Evolutionary conservation across 257 asterid species (phyloP).

Genomic region (Solanum lycopersicoides): DNA sequence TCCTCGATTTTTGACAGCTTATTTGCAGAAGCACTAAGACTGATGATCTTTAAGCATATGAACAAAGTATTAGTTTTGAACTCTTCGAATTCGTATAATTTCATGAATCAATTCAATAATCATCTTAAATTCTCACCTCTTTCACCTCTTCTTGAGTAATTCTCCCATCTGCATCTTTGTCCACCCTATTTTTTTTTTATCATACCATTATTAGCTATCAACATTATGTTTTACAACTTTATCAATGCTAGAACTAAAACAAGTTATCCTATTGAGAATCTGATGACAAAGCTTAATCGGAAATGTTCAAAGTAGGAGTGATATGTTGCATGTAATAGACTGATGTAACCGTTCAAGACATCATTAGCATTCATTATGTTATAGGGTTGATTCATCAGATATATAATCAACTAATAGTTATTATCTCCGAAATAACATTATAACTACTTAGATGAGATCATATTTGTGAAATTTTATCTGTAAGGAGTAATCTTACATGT

Average conservation of each 20-base stretch:
- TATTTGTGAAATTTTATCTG: neutral
- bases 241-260: neutral
- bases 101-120: neutral
- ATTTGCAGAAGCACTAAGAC: constrained; percentile 3
- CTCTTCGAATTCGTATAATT: neutral
- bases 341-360: neutral
- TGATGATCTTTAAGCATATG: neutral
- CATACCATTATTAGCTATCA: neutral
- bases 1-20: constrained; percentile 5
- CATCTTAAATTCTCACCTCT: neutral
- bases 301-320: neutral
- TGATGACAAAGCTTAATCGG: neutral
- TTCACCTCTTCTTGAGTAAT: constrained; percentile 18
- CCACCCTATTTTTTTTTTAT: neutral
- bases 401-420: neutral
- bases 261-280: neutral
- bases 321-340: neutral
- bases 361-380: neutral
- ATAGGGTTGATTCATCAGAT: neutral
- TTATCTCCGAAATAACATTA: neutral
- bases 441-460: neutral
- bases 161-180: constrained; percentile 24
- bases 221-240: neutral
- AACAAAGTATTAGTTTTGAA: neutral
- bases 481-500: constrained; percentile 3